Percentiles rank a stretch among this genome's conserved stretches.
Evolutionary conservation across 2,329 filamentous ascomycete species (phyloP).

Genomic region (Paraphoma sp.): DNA sequence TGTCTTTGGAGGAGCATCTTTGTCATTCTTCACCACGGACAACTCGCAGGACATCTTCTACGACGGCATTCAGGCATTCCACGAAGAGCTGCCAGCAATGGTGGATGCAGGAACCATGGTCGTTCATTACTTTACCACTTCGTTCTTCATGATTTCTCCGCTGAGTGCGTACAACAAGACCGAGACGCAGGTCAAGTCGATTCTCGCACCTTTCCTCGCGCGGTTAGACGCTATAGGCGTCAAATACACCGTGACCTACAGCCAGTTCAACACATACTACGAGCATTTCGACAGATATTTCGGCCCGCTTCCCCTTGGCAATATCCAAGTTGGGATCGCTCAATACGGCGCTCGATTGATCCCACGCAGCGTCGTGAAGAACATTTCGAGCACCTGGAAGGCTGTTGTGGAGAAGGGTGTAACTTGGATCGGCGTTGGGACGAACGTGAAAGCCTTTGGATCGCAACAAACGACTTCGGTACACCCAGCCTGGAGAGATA

Average conservation of each 20-base stretch:
- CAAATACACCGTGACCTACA: constrained; percentile 19
- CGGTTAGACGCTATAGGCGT: constrained; percentile 16
- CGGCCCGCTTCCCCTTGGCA: constrained; percentile 25
- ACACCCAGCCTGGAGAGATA: constrained; percentile 28
- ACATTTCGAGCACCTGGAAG: constrained; percentile 21
- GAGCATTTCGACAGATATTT: constrained; percentile 33
- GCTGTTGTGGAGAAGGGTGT: constrained; percentile 21
- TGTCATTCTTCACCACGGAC: constrained; percentile 17
- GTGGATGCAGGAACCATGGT: constrained; percentile 22
- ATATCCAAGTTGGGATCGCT: constrained; percentile 26
- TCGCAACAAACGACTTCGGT: constrained; percentile 24
- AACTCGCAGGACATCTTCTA: constrained; percentile 20
- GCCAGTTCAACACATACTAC: constrained; percentile 22
- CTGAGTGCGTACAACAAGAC: constrained; percentile 29
- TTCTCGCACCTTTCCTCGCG: constrained; percentile 23
- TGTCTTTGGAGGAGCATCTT: constrained; percentile 19
- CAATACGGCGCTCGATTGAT: constrained; percentile 25
- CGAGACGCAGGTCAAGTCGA: constrained; percentile 14
- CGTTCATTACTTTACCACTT: constrained; percentile 17
- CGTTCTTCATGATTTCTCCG: constrained; percentile 24
- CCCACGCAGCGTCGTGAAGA: constrained; percentile 17
- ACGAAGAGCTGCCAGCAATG: constrained; percentile 25
- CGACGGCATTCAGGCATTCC: constrained; percentile 24
- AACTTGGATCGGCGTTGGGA: constrained; percentile 27
- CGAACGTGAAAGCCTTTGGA: constrained; percentile 17